A percentile compares a stretch with the other conserved stretches of the same genome.
Evolutionary conservation across 1,284 basidiomycete species (phyloP).

Genomic region (Stereum hirsutum): DNA sequence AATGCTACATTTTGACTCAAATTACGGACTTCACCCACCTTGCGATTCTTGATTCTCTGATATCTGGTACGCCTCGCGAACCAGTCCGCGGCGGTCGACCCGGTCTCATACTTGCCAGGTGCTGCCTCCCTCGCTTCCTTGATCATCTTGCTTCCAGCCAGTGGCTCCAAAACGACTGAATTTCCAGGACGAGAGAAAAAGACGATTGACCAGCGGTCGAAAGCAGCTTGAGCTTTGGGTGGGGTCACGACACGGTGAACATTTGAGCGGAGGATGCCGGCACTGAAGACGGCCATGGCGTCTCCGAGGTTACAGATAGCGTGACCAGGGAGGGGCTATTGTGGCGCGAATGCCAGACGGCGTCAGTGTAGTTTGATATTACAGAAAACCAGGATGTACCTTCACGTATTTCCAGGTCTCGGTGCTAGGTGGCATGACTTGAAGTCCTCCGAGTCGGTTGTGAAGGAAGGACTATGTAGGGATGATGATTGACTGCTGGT

Average conservation of each 20-base stretch:
- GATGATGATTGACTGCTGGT: not conserved
- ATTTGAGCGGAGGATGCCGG: slow-evolving; percentile 28
- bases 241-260: slow-evolving; percentile 12
- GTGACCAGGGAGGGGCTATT: slow-evolving; percentile 23
- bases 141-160: slow-evolving; percentile 16
- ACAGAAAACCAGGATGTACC: too few species aligned
- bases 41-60: slow-evolving; percentile 1
- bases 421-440: slow-evolving; percentile 55
- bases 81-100: slow-evolving; percentile 20
- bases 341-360: too few species aligned
- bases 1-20: slow-evolving; percentile 1
- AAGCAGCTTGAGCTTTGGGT: slow-evolving; percentile 19
- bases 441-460: slow-evolving; percentile 64
- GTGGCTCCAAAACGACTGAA: slow-evolving; percentile 15
- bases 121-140: slow-evolving; percentile 14
- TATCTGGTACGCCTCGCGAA: slow-evolving; percentile 3
- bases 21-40: slow-evolving; percentile 12
- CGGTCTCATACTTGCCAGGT: slow-evolving; percentile 15
- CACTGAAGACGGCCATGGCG: slow-evolving; percentile 31
- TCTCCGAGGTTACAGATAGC: slow-evolving; percentile 25
- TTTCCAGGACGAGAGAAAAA: slow-evolving; percentile 27
- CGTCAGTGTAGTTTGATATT: too few species aligned
- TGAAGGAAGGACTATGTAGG: slow-evolving; percentile 52
- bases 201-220: slow-evolving; percentile 25
- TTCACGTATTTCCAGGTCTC: slow-evolving; percentile 64